A percentile compares a stretch with the other conserved stretches of the same genome.
Conservation (phyloP, 2,329 filamentous ascomycete genomes). For the Botrytis byssoidea region DNA sequence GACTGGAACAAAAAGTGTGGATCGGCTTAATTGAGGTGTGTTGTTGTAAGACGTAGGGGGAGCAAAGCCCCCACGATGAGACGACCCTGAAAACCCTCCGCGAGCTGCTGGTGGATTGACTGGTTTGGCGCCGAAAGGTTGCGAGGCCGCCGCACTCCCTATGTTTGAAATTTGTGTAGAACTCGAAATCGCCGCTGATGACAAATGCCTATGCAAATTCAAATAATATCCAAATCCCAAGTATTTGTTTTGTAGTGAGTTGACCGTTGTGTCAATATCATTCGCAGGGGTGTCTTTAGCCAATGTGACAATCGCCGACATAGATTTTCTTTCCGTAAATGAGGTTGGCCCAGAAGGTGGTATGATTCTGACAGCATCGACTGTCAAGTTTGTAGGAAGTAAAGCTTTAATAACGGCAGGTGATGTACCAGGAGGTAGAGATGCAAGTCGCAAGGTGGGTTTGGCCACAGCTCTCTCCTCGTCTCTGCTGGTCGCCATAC, state of each 20-base stretch:
- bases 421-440: constrained; percentile 59
- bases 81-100: constrained; percentile 44
- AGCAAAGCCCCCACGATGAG: constrained; percentile 65
- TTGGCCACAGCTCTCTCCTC: constrained; percentile 58
- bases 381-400: constrained; percentile 57
- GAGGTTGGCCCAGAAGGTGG: constrained; percentile 50
- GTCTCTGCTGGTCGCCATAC: constrained; percentile 43
- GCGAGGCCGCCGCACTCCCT: constrained; percentile 45
- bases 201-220: constrained; percentile 76
- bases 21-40: constrained; percentile 42
- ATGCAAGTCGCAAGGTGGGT: constrained; percentile 61
- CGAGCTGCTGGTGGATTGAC: constrained; percentile 48
- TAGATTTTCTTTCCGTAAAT: constrained; percentile 64
- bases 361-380: constrained; percentile 73
- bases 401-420: constrained; percentile 59
- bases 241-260: constrained; percentile 76
- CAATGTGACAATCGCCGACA: constrained; percentile 76
- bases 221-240: constrained; percentile 82
- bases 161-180: constrained; percentile 46
- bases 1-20: constrained; percentile 66
- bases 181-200: constrained; percentile 65
- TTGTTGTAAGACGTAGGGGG: constrained; percentile 70
- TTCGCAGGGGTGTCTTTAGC: constrained; percentile 77
- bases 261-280: constrained; percentile 80
- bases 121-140: constrained; percentile 76